Base-by-base conservation (phyloP, 2,329 filamentous ascomycete species). In the Penicillium olsonii region DNA sequence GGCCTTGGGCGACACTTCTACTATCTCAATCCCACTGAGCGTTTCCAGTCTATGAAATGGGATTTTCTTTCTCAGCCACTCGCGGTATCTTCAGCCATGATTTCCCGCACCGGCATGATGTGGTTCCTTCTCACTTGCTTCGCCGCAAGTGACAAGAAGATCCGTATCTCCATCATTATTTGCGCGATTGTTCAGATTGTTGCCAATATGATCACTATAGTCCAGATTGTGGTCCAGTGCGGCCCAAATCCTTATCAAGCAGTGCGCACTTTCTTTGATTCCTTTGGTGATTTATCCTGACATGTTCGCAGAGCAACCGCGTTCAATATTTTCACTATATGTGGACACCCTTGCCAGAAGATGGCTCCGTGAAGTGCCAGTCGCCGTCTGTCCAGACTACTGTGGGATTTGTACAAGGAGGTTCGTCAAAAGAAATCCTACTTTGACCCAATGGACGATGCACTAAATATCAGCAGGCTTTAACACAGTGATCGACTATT, bases 391-490 rank as follows among this genome's bases (percentile, higher is more conserved):
- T 71, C 6, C 68, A 71, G 33, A 67, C 63, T 0, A 69, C 60
- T 2, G 45, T 71, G 4, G 68, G 68, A n/a, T 70, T 65, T 48
- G 67, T 69, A 2, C 68, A 71, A 53, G 68, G 68, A 45, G 68
- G 66, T 64, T 54, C 9, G 31, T 40, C 2, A 18, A 24, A 33
- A 12, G 0, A 24, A n/a, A 12, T n/a, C n/a, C 11, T 3, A 2
- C 14, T 10, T n/a, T 15, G 1, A 5, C 7, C 5, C 17, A 18
- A 7, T 10, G 9, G 15, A 29, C 12, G n/a, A 14, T 19, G 10
- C 6, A 27, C 45, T 53, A 2, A 41, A 11, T 9, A 3, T 15
- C 20, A 1, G 4, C 5, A 69, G 66, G 61, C 1, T 66, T 71
- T 51, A 71, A 71, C 39, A 59, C 64, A 3, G 46, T 61, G 12